phyloP scores from a whole-genome alignment of 2,329 filamentous ascomycete species.

The Fusarium anthophilum region DNA sequence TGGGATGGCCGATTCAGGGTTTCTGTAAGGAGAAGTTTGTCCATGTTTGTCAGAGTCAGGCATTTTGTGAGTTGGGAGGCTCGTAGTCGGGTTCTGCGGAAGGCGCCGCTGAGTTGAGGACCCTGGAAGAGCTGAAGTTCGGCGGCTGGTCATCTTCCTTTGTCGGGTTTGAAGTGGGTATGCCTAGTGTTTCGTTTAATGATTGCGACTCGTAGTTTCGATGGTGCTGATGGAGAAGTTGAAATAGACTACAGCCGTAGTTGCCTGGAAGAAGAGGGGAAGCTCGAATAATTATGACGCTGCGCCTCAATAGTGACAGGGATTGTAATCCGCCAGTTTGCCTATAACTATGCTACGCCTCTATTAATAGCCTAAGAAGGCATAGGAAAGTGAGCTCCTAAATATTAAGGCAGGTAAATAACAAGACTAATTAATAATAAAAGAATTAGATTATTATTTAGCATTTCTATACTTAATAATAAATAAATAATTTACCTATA shows the following conservation, averaged over 20 bases:
- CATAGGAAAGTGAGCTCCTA: too few species aligned
- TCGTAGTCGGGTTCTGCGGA: not conserved
- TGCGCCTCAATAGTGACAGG: not conserved
- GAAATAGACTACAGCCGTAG: not conserved
- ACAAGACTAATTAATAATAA: too few species aligned
- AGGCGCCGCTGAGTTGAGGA: not conserved
- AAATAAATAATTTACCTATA: too few species aligned
- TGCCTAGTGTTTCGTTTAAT: fast-evolving
- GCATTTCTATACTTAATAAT: too few species aligned
- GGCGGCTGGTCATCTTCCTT: not conserved
- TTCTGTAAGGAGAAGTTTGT: too few species aligned
- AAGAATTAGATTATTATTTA: too few species aligned
- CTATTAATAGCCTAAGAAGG: not conserved
- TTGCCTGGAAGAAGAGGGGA: not conserved
- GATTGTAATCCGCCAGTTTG: not conserved
- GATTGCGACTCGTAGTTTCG: fast-evolving
- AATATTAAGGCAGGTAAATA: too few species aligned
- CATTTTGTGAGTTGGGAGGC: not conserved
- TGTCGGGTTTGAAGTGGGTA: fast-evolving
- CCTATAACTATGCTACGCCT: fast-evolving
- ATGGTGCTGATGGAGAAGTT: not conserved
- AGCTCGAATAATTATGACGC: not conserved
- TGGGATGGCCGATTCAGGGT: too few species aligned
- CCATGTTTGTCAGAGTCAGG: not conserved
- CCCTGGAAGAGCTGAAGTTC: not conserved